Conservation (phyloP, 2,329 filamentous ascomycete genomes). For the Exophiala viscosa region DNA sequence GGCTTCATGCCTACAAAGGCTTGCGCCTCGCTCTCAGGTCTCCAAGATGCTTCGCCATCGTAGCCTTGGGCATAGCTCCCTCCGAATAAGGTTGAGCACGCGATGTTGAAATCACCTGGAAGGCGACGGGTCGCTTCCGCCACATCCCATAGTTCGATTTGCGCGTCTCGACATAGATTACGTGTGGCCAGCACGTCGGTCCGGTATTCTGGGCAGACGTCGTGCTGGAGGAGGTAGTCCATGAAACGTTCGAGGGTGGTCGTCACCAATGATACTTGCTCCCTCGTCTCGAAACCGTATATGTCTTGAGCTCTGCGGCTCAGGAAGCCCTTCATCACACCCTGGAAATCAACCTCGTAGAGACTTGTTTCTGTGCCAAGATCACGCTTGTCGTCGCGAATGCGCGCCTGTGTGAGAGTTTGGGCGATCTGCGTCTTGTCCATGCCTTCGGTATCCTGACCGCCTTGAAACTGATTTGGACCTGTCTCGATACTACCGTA, state of each 20-base stretch:
- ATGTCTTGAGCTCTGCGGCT: slow-evolving; percentile 56
- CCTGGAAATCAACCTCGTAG: slow-evolving; percentile 78
- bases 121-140: slow-evolving; percentile 51
- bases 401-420: slow-evolving; percentile 52
- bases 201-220: slow-evolving; percentile 78
- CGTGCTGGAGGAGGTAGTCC: slow-evolving; percentile 78
- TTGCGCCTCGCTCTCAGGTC: slow-evolving; percentile 29
- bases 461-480: slow-evolving; percentile 60
- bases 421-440: slow-evolving; percentile 62
- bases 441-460: slow-evolving; percentile 59
- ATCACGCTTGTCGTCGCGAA: slow-evolving; percentile 48
- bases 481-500: slow-evolving; percentile 73
- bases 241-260: slow-evolving; percentile 79
- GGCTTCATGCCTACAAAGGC: slow-evolving; percentile 40
- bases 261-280: slow-evolving; percentile 57
- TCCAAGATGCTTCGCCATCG: slow-evolving; percentile 41
- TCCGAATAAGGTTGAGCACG: slow-evolving; percentile 66
- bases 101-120: slow-evolving; percentile 78
- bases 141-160: slow-evolving; percentile 62
- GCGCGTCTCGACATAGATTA: slow-evolving; percentile 62
- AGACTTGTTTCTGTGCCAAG: slow-evolving; percentile 39
- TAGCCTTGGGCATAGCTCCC: slow-evolving; percentile 48
- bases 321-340: slow-evolving; percentile 73
- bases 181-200: slow-evolving; percentile 65
- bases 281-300: slow-evolving; percentile 53